Conservation (phyloP, 1,284 basidiomycete species). For the Cryptococcus wingfieldii region DNA sequence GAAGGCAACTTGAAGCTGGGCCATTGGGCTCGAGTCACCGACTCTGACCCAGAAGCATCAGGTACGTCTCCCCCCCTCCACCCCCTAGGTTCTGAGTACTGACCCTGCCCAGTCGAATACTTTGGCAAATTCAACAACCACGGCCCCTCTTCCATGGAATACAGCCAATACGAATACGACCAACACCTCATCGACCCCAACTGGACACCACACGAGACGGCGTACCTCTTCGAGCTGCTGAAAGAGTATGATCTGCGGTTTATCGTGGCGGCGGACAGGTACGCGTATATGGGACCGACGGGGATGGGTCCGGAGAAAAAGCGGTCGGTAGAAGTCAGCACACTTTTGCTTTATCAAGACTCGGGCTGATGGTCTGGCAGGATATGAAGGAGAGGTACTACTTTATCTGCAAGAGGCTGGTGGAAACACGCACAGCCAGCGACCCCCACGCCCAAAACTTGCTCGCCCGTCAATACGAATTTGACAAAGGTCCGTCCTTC, state of each 20-base stretch:
- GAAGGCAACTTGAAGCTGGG: slow-evolving; percentile 19
- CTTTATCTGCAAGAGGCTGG: slow-evolving; percentile 81
- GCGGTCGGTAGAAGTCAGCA: slow-evolving; percentile 64
- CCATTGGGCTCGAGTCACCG: slow-evolving; percentile 42
- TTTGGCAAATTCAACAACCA: slow-evolving; percentile 40
- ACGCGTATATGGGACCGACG: slow-evolving; percentile 56
- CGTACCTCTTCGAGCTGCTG: slow-evolving; percentile 81
- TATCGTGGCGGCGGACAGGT: slow-evolving; percentile 86
- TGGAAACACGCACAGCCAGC: slow-evolving; percentile 72
- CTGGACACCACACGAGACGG: slow-evolving; percentile 93
- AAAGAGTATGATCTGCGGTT: slow-evolving; percentile 84
- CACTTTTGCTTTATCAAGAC: not conserved
- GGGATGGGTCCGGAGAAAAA: slow-evolving; percentile 34
- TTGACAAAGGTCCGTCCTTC: slow-evolving; percentile 67
- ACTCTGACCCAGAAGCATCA: slow-evolving; percentile 29
- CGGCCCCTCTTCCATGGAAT: slow-evolving; percentile 63
- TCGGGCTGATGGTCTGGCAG: slow-evolving; percentile 48
- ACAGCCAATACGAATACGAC: slow-evolving; percentile 88
- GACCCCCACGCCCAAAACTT: slow-evolving; percentile 68
- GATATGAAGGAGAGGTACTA: slow-evolving; percentile 95
- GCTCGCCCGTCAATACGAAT: slow-evolving; percentile 66
- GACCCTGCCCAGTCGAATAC: slow-evolving; percentile 43
- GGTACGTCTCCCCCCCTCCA: slow-evolving; percentile 10
- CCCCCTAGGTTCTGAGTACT: not conserved
- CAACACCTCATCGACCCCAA: slow-evolving; percentile 70